Evolutionary conservation across 345 rosid genomes (phyloP).

Genomic region (Erodium maritimum): DNA sequence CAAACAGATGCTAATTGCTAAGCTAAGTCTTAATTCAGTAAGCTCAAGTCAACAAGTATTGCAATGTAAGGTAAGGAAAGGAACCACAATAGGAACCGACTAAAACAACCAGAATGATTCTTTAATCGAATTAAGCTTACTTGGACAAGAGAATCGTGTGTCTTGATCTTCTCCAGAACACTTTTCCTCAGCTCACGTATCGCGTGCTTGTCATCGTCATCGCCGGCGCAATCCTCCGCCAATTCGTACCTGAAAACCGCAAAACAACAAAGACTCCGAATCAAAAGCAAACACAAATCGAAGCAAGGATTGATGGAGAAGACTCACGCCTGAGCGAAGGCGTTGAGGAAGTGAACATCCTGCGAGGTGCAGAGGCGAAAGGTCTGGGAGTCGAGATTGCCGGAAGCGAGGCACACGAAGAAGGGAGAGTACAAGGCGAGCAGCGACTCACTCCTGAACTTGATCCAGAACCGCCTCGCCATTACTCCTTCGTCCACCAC

Average conservation of each 20-base stretch:
- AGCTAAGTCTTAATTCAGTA: background rate
- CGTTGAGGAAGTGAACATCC: slow-evolving; percentile 74
- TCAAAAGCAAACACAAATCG: slow-evolving; percentile 5
- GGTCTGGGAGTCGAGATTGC: slow-evolving; percentile 53
- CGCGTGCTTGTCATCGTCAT: slow-evolving; percentile 76
- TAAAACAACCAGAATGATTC: background rate
- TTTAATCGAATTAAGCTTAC: slow-evolving; percentile 17
- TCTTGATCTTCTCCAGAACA: slow-evolving; percentile 62
- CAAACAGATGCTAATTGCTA: background rate
- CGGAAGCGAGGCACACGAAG: slow-evolving; percentile 62
- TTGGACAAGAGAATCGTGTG: slow-evolving; percentile 63
- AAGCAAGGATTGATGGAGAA: background rate
- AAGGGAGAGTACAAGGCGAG: slow-evolving; percentile 74
- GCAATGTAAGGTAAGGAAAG: background rate
- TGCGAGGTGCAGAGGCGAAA: slow-evolving; percentile 75
- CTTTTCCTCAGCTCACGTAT: slow-evolving; percentile 56
- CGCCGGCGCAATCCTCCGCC: slow-evolving; percentile 92
- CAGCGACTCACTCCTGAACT: slow-evolving; percentile 46
- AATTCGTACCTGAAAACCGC: slow-evolving; percentile 46
- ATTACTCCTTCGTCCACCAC: slow-evolving; percentile 42
- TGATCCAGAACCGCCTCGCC: slow-evolving; percentile 62
- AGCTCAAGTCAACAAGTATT: background rate
- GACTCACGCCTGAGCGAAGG: slow-evolving; percentile 85
- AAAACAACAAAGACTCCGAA: slow-evolving; percentile 2
- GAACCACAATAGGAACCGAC: background rate